These are phyloP conservation scores for Chlamydomonas applanata DNA, from an alignment of 139 green algal species.

Conservation along the genomic window DNA sequence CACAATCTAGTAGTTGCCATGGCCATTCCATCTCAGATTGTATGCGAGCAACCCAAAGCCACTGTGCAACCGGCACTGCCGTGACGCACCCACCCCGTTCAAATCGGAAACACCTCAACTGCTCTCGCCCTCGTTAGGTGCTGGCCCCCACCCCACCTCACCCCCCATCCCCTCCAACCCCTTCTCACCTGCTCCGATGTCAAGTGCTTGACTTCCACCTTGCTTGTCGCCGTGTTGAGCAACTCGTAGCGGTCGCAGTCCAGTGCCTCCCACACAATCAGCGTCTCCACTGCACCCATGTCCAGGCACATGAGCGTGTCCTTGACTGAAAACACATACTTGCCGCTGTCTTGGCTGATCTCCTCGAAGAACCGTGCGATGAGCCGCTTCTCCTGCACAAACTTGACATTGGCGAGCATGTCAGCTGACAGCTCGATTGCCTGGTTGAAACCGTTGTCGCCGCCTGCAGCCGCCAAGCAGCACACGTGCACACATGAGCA, in stretches of 20 bases:
- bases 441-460: conserved; percentile 99
- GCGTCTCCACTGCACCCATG: conserved; percentile 98
- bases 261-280: conserved; percentile 98
- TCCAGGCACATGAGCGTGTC: conserved; percentile 97
- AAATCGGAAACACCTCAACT: no score
- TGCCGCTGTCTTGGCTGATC: conserved; percentile 91
- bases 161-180: not conserved
- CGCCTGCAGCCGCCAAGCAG: conserved; percentile 56
- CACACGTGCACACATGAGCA: conserved; percentile 3
- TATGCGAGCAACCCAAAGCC: not conserved
- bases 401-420: conserved; percentile 97
- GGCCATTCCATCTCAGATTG: not conserved
- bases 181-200: conserved; percentile 77
- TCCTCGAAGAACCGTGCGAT: conserved; percentile 97
- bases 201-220: conserved; percentile 80
- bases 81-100: no score
- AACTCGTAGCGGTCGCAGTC: conserved; percentile 75
- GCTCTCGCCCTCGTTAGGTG: not conserved
- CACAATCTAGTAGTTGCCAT: no score
- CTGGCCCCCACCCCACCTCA: not conserved
- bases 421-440: conserved; percentile 97
- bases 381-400: conserved; percentile 92
- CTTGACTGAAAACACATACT: conserved; percentile 92
- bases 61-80: no score
- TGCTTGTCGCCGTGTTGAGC: conserved; percentile 60